Percentiles rank a stretch among this genome's conserved stretches.
Conservation (phyloP, 106 monocot species). For the Apostasia ramifera region DNA sequence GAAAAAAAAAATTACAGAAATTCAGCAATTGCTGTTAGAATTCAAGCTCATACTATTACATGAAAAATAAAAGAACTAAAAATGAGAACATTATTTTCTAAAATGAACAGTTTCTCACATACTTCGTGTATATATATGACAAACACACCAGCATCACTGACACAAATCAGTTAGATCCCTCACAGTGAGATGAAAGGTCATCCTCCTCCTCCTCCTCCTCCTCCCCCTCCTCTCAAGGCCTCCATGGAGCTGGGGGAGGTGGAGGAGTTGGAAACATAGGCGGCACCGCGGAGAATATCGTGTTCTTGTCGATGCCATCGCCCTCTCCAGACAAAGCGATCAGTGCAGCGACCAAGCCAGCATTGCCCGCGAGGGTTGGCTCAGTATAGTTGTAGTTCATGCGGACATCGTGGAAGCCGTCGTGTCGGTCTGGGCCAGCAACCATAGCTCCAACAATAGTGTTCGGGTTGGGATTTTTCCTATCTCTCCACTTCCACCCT, state of each 20-base stretch:
- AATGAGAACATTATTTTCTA: too few relatives aligned
- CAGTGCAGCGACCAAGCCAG: conserved; percentile 52
- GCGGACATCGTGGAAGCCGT: conserved; percentile 36
- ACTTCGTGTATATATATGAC: too few relatives aligned
- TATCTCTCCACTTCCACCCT: conserved; percentile 46
- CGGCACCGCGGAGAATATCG: conserved; percentile 43
- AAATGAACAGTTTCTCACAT: too few relatives aligned
- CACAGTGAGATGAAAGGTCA: too few relatives aligned
- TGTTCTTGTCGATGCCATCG: conserved; percentile 34
- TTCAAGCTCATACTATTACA: too few relatives aligned
- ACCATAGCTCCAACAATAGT: conserved; percentile 50
- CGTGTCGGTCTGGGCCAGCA: conserved; percentile 34
- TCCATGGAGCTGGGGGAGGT: conserved; percentile 35
- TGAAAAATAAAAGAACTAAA: too few relatives aligned
- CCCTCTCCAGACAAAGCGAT: conserved; percentile 25
- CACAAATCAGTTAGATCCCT: too few relatives aligned
- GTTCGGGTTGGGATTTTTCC: conserved; percentile 28
- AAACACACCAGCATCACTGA: too few relatives aligned
- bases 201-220: neutral
- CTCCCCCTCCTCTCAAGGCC: conserved; percentile 15
- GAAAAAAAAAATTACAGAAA: too few relatives aligned
- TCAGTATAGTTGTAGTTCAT: conserved; percentile 37
- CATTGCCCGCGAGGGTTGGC: conserved; percentile 52
- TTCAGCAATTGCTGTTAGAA: too few relatives aligned
- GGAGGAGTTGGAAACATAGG: conserved; percentile 26